Evolutionary conservation across 495 filamentous ascomycete species (phyloP), one percentile per base, ranked within the genome.

Genomic region (Podospora sp.): DNA sequence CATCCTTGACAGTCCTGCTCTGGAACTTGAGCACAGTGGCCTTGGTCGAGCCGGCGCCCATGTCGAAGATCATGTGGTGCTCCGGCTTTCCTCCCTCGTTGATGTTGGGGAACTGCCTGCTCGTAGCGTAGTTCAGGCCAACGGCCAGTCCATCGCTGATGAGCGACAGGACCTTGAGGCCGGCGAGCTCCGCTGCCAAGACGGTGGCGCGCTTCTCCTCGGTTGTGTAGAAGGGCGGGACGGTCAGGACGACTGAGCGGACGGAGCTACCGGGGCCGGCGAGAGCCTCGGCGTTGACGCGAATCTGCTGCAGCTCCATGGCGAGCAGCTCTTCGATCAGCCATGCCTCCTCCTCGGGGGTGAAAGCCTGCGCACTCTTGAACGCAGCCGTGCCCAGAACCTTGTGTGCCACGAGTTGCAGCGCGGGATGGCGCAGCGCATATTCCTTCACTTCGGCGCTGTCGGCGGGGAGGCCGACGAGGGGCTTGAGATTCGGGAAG

Each of bases 31-130:
- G 74, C 20, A 99, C 83, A 8, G 93, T 96, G n/a, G 94, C 95
- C 65, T 92, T 96, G 18, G 96, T 92, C n/a, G 92, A 96, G 9
- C 95, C 95, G 72, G 95, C 95, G 66, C 95, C 95, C 94, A 98
- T 97, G 72, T 99, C 96, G 71, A 93, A 98, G 20, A 99, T 87
- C 73, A 99, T 82, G 75, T 99, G 92, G 72, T 91, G 86, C 77
- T 99, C 95, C 3, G 95, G 91, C 81, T 92, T 94, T 70, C 88
- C 89, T 55, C 93, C 94, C 63, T 94, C 89, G 51, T 86, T 90
- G 46, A 96, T 81, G 67, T 84, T 91, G 18, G 92, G 92, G 79
- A 99, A 99, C 22, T 88, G 92, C 70, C 95, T 86, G 71, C 86
- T 90, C 18, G 92, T 97, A 21, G 95, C 95, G 76, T 97, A 99